A percentile compares a stretch with the other conserved stretches of the same genome.
Evolutionary conservation across 768 basidiomycete genomes (phyloP).

Genomic region (Collybia nuda): DNA sequence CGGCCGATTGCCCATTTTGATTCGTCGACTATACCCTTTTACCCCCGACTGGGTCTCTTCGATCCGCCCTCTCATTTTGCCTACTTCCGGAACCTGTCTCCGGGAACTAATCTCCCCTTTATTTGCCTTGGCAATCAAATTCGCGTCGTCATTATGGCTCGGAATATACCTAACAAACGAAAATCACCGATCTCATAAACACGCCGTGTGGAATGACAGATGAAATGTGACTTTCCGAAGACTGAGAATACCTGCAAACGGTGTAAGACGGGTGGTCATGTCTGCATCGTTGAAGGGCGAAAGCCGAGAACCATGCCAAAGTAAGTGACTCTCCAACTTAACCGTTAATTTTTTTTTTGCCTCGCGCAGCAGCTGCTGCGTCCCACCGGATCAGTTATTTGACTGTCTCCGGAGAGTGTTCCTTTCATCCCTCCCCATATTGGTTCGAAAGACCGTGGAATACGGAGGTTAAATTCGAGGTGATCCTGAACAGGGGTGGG

Average conservation of each 20-base stretch:
- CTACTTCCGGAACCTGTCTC: background rate
- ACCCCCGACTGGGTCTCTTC: constrained; percentile 7
- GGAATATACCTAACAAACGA: background rate
- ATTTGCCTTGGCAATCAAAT: constrained; percentile 2
- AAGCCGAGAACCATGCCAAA: constrained; percentile 79
- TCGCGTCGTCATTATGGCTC: background rate
- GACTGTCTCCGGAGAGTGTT: constrained; percentile 8
- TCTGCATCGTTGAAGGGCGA: constrained; percentile 82
- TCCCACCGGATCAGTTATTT: constrained; percentile 14
- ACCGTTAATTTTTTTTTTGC: constrained; percentile 15
- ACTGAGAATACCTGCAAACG: constrained; percentile 76
- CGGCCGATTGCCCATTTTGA: constrained; percentile 9
- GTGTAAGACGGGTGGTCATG: constrained; percentile 70
- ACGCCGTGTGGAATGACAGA: constrained; percentile 40
- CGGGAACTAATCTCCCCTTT: background rate
- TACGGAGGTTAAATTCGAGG: constrained; percentile 4
- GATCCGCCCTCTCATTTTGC: background rate
- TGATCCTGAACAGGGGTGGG: constrained; percentile 6
- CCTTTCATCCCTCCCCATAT: constrained; percentile 11
- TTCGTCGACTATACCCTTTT: constrained; percentile 10
- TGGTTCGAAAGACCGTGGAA: constrained; percentile 5
- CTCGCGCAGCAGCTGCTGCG: constrained; percentile 9
- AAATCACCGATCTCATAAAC: constrained; percentile 1
- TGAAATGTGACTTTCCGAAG: constrained; percentile 84
- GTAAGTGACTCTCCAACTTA: constrained; percentile 48